phyloP scores from a whole-genome alignment of 1,284 basidiomycete genomes.

The Malassezia dermatis region DNA sequence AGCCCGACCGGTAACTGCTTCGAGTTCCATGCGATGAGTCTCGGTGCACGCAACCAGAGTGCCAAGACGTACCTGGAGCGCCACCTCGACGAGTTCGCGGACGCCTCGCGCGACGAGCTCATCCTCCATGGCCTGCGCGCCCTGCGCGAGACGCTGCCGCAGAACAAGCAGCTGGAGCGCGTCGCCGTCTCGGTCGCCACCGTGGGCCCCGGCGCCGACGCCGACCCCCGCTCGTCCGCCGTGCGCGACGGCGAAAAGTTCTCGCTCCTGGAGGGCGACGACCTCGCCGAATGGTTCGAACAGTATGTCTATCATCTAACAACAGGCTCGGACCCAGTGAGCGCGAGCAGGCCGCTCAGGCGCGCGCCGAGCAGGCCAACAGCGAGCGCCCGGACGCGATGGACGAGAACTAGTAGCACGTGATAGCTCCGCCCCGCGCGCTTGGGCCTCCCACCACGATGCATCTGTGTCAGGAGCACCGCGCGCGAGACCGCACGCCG shows the following conservation, averaged over 20 bases:
- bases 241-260: constrained; percentile 38
- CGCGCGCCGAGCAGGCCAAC: not conserved
- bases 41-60: constrained; percentile 91
- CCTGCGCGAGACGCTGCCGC: constrained; percentile 43
- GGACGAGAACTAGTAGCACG: constrained; percentile 6
- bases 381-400: not conserved
- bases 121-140: constrained; percentile 41
- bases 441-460: not conserved
- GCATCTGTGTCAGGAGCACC: constrained; percentile 1
- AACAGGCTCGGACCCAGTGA: constrained; percentile 5
- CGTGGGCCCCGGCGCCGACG: constrained; percentile 45
- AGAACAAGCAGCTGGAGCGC: constrained; percentile 45
- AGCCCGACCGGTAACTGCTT: constrained; percentile 93
- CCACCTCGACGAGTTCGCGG: constrained; percentile 69
- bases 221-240: constrained; percentile 26
- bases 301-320: not conserved
- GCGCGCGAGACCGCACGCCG: not conserved
- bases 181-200: constrained; percentile 37
- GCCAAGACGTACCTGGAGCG: constrained; percentile 98
- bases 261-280: constrained; percentile 38
- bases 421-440: not conserved
- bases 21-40: constrained; percentile 97
- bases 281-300: constrained; percentile 34
- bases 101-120: constrained; percentile 29
- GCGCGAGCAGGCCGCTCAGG: constrained; percentile 10